Evolutionary conservation across 345 rosid species (phyloP).

Genomic region (Camelina laxa): DNA sequence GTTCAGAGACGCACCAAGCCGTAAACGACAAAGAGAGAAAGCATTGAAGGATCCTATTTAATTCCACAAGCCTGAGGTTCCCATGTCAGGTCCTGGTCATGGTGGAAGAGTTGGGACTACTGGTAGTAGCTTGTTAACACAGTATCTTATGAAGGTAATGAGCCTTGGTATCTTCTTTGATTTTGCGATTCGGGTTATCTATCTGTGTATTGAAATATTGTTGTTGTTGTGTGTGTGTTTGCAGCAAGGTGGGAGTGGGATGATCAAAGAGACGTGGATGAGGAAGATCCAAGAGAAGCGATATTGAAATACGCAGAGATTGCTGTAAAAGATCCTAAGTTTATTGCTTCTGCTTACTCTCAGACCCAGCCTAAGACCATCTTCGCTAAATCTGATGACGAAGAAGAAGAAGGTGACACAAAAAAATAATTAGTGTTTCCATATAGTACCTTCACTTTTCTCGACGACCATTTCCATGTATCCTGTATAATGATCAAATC

Average conservation of each 20-base stretch:
- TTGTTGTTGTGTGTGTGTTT: slow-evolving; percentile 30
- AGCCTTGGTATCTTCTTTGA: slow-evolving; percentile 4
- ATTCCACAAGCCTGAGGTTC: slow-evolving; percentile 93
- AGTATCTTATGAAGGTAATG: slow-evolving; percentile 89
- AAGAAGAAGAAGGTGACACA: slow-evolving; percentile 63
- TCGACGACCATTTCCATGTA: slow-evolving; percentile 3
- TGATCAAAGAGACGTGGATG: slow-evolving; percentile 99
- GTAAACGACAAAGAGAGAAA: slow-evolving; percentile 93
- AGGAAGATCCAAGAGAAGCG: slow-evolving; percentile 99
- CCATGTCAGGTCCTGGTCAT: slow-evolving; percentile 89
- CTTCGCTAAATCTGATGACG: slow-evolving; percentile 84
- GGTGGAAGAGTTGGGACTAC: slow-evolving; percentile 95
- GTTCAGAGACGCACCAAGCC: slow-evolving; percentile 98
- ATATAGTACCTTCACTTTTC: slow-evolving; percentile 9
- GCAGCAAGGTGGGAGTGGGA: slow-evolving; percentile 99
- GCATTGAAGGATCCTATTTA: slow-evolving; percentile 84
- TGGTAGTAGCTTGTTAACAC: slow-evolving; percentile 91
- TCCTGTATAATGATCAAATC: slow-evolving; percentile 14
- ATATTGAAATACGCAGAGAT: slow-evolving; percentile 89
- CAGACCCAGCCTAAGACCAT: slow-evolving; percentile 87
- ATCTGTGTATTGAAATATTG: not conserved
- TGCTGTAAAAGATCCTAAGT: slow-evolving; percentile 91
- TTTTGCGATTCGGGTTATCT: not conserved
- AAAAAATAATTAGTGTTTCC: slow-evolving; percentile 18
- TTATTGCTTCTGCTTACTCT: slow-evolving; percentile 95